These are phyloP conservation scores for Aspergillus bertholletiae DNA, from an alignment of 495 filamentous ascomycete species.

Conservation along the genomic window DNA sequence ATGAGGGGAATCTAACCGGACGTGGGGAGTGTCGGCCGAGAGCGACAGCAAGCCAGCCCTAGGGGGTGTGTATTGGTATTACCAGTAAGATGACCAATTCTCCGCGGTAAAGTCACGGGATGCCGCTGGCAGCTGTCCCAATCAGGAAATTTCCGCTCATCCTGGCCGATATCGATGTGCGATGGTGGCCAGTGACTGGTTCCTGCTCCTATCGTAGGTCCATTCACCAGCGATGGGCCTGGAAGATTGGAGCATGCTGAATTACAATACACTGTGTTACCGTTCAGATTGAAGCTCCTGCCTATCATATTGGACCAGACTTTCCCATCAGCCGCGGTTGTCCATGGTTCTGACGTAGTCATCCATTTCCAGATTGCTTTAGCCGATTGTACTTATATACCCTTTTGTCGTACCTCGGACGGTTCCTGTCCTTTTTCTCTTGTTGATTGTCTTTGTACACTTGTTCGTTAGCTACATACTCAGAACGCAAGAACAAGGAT, in stretches of 20 bases:
- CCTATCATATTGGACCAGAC: background rate
- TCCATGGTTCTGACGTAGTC: constrained; percentile 34
- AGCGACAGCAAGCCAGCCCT: constrained; percentile 9
- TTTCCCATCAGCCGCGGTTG: constrained; percentile 33
- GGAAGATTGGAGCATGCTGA: background rate
- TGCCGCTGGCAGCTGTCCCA: background rate
- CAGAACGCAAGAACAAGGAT: constrained; percentile 4
- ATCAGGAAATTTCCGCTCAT: constrained; percentile 14
- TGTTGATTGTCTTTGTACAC: background rate
- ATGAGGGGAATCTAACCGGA: constrained; percentile 6
- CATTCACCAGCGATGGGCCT: background rate
- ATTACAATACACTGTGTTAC: background rate
- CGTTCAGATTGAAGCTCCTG: constrained; percentile 1
- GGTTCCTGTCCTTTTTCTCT: constrained; percentile 7
- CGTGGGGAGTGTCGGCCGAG: constrained; percentile 33
- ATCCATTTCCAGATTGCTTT: background rate
- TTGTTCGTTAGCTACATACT: background rate
- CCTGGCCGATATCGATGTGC: constrained; percentile 1
- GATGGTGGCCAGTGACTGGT: background rate
- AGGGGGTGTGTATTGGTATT: constrained; percentile 1
- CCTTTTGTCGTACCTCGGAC: background rate
- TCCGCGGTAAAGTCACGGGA: constrained; percentile 31
- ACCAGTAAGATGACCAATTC: constrained; percentile 10
- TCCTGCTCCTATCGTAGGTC: background rate
- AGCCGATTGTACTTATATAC: constrained; percentile 1